Base-by-base conservation (phyloP, 768 basidiomycete genomes). In the Pholiota conissans region DNA sequence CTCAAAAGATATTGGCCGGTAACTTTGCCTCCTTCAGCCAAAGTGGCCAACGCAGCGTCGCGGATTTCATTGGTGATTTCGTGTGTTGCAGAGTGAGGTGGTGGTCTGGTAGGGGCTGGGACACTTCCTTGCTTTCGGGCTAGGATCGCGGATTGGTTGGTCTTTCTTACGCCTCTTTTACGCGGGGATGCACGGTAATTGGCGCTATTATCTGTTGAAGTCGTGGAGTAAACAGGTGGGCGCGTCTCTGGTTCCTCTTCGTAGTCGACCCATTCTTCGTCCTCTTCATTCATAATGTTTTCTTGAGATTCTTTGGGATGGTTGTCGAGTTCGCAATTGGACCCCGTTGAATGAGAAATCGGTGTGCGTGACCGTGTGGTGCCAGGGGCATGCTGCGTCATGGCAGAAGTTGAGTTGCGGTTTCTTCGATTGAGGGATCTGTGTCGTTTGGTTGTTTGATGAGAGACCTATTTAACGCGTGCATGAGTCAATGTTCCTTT, bases 1-100 rank as follows among this genome's bases (percentile, higher is more conserved):
- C 84, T 82, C 22, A 81, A 64, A 18, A 71, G 26, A 65, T 86
- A 90, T 6, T 62, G 53, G 29, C 46, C 59, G n/a, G 68, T 64
- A 60, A 67, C 78, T 42, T 52, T 59, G 55, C 71, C 11, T 2
- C 66, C 68, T 57, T 75, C 42, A 13, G 18, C 22, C 11, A 54
- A 2, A 34, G 68, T 65, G n/a, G 71, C 60, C 8, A 69, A 46
- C 11, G 75, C 53, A 27, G 66, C 68, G 13, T 75, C 67, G 22
- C 47, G 63, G 11, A 56, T 59, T 14, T 56, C 55, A 16, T 50
- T 22, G 2, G 42, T n/a, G 0, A 8, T n/a, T 49, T 37, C 29
- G 32, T 11, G 27, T 29, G 51, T 13, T 16, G 20, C 20, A 22
- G 37, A 9, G 14, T 13, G 26, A 16, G 10, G 39, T 39, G 55